These are phyloP conservation scores for Entomortierella chlamydospora DNA, from an alignment of 192 early-diverging fungal genomes.

Conservation along the genomic window DNA sequence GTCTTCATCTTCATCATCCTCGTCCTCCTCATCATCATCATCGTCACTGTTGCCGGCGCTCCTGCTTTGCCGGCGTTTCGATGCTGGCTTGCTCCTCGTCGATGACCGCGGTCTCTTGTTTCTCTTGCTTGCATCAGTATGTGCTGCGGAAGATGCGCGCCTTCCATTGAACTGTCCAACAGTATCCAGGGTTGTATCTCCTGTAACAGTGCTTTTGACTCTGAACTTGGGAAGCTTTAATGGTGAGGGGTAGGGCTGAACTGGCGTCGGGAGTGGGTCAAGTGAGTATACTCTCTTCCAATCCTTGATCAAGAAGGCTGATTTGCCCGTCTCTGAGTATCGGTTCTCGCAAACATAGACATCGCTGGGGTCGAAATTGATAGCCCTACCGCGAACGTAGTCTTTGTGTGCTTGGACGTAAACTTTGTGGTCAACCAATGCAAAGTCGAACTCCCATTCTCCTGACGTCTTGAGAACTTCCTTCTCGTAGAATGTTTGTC, in stretches of 20 bases:
- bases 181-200: conserved; percentile 5
- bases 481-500: conserved; percentile 48
- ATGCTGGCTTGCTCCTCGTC: conserved; percentile 19
- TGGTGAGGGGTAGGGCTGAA: conserved; percentile 33
- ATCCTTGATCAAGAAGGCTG: conserved; percentile 52
- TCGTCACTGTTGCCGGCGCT: conserved; percentile 30
- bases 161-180: conserved; percentile 41
- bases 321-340: conserved; percentile 48
- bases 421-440: conserved; percentile 36
- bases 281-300: conserved; percentile 51
- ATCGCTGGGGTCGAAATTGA: conserved; percentile 50
- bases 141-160: conserved; percentile 18
- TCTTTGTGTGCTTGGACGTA: conserved; percentile 51
- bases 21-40: conserved; percentile 12
- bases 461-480: conserved; percentile 54
- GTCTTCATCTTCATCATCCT: conserved; percentile 37
- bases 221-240: conserved; percentile 37
- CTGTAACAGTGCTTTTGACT: conserved; percentile 27
- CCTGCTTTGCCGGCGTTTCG: conserved; percentile 23
- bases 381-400: conserved; percentile 29
- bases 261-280: conserved; percentile 32
- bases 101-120: conserved; percentile 23
- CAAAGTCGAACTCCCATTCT: conserved; percentile 49
- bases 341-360: conserved; percentile 51
- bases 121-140: conserved; percentile 12